Evolutionary conservation across 1,139 yeast genomes (phyloP).

Genomic region (Lodderomyces parapsilosis): DNA sequence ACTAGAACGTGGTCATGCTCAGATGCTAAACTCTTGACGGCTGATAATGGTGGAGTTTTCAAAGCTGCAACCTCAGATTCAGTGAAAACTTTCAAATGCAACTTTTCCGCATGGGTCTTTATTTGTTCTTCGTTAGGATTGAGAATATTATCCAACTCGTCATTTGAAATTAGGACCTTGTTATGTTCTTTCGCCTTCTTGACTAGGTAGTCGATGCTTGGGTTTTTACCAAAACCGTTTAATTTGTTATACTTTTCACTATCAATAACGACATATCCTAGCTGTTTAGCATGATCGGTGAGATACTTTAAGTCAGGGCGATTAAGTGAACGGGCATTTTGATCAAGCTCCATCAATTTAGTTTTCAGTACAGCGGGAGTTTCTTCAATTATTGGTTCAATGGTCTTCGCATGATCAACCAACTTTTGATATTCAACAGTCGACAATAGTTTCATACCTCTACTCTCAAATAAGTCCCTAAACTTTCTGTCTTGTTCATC

Average conservation of each 20-base stretch:
- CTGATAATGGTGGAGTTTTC: conserved; percentile 21
- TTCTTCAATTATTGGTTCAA: conserved; percentile 27
- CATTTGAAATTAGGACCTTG: conserved; percentile 16
- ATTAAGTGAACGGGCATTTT: conserved; percentile 15
- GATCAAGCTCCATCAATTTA: conserved; percentile 20
- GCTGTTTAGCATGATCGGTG: conserved; percentile 29
- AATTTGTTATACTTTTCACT: conserved; percentile 30
- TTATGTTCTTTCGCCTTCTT: conserved; percentile 15
- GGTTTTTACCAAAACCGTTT: conserved; percentile 19
- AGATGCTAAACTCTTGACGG: conserved; percentile 20
- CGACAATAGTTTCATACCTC: conserved; percentile 29
- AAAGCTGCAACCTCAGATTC: conserved; percentile 16
- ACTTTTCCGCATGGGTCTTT: background rate
- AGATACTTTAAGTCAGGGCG: conserved; percentile 30
- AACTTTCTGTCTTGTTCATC: conserved; percentile 19
- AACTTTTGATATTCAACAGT: conserved; percentile 27
- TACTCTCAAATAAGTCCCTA: conserved; percentile 21
- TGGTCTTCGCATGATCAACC: conserved; percentile 18
- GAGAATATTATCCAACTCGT: background rate
- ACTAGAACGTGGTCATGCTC: conserved; percentile 15
- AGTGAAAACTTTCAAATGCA: conserved; percentile 17
- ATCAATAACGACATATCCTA: conserved; percentile 33
- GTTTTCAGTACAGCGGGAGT: conserved; percentile 31
- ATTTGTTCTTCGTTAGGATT: conserved; percentile 2
- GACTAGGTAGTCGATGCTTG: conserved; percentile 7